phyloP scores from a whole-genome alignment of 805 yeast genomes.

The Metschnikowia orientalis region DNA sequence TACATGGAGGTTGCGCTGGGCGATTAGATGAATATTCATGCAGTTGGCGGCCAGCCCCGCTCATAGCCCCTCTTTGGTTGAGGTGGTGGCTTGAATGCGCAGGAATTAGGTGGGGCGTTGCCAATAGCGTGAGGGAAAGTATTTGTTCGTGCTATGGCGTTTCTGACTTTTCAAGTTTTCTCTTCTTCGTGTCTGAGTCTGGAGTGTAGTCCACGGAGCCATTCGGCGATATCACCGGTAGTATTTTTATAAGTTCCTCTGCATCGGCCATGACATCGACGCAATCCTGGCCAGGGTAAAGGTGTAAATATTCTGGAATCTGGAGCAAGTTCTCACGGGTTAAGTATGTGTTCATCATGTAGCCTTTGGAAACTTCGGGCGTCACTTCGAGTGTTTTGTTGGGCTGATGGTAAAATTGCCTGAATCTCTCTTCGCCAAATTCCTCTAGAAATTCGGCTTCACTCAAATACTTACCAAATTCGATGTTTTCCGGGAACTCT shows the following conservation, averaged over 20 bases:
- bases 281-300: constrained; percentile 6
- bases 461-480: constrained; percentile 51
- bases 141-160: too few species aligned
- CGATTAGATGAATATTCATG: too few species aligned
- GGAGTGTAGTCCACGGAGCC: constrained; percentile 7
- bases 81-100: too few species aligned
- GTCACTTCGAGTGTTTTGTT: constrained; percentile 11
- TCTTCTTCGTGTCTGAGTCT: constrained; percentile 6
- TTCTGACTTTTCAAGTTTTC: constrained; percentile 6
- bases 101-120: too few species aligned
- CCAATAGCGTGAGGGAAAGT: too few species aligned
- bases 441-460: constrained; percentile 45
- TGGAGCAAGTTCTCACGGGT: constrained; percentile 1
- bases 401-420: constrained; percentile 8
- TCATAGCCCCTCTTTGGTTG: too few species aligned
- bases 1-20: too few species aligned
- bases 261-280: constrained; percentile 5
- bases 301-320: constrained; percentile 5
- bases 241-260: constrained; percentile 3
- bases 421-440: constrained; percentile 41
- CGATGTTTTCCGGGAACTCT: constrained; percentile 53
- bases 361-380: constrained; percentile 8
- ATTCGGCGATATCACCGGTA: constrained; percentile 7
- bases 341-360: constrained; percentile 6
- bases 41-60: too few species aligned